Evolutionary conservation across 129 eudicot genomes (phyloP), one percentile per base, ranked within the genome.

Genomic region (Solidago caesia): DNA sequence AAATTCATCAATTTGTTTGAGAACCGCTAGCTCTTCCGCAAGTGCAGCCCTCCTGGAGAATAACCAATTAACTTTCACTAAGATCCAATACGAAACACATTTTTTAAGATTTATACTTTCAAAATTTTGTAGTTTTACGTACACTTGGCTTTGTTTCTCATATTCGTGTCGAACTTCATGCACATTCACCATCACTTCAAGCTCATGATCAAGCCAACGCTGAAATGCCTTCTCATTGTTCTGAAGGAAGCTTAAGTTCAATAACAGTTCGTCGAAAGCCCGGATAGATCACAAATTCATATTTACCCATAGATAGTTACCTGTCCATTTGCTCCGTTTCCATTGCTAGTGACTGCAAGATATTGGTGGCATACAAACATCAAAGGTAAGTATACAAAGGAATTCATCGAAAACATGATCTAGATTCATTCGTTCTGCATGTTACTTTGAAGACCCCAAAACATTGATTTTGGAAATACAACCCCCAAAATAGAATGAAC

Each of bases 91-190:
- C 8, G 39, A 62, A 53, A 53, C 59, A 53, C 21, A 1, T 12
- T 25, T 60, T 33, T 61, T 8, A 62, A 33, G n/a, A 62, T 14
- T 5, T 62, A 14, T 63, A 10, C 39, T n/a, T 63, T 6, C 7
- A 1, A 12, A 16, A 51, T 41, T 16, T 75, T 49, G 56, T 52
- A 7, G 43, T 41, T 7, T 64, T 74, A 83, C 97, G 21, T 95
- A 95, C 99, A 95, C 97, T 91, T 91, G 87, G 74, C 89, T 91
- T 80, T 95, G 99, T 84, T 95, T 95, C 85, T 91, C 97, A 71
- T 95, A 95, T 81, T 95, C 99, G 7, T 83, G 82, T 62, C 97
- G 96, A 71, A 95, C 99, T 87, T 91, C 99, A 86, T 95, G 99
- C 74, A 95, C 95, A 68, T 95, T 85, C 64, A 95, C 99, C 97